Conservation (phyloP, 495 filamentous ascomycete genomes). For the Choiromyces venosus region DNA sequence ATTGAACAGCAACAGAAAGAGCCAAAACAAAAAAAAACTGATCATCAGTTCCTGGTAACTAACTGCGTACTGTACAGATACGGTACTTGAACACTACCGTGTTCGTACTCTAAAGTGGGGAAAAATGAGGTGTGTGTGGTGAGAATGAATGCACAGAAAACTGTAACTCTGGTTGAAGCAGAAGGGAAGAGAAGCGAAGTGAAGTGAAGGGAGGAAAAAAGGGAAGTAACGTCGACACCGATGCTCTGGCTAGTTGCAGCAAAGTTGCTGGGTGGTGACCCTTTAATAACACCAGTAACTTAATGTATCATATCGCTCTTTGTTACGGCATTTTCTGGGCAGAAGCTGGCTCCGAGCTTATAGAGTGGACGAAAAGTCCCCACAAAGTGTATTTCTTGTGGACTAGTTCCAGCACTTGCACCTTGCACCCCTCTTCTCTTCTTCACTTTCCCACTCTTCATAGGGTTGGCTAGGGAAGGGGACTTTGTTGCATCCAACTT, state of each 20-base stretch:
- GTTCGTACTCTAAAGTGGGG: background rate
- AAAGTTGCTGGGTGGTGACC: background rate
- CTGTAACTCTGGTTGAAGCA: background rate
- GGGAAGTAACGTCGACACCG: background rate
- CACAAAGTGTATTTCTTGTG: background rate
- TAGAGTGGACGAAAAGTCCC: background rate
- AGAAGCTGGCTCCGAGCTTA: background rate
- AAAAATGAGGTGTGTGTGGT: background rate
- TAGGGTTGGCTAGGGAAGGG: background rate
- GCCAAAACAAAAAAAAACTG: background rate
- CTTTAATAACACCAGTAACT: background rate
- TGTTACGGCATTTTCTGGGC: background rate
- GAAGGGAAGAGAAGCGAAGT: background rate
- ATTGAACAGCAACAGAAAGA: background rate
- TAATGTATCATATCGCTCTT: background rate
- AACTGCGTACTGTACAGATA: background rate
- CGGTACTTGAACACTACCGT: background rate
- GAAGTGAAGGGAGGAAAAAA: background rate
- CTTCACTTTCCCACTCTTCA: background rate
- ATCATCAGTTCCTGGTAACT: background rate
- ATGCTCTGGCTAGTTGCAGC: background rate
- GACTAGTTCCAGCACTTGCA: background rate
- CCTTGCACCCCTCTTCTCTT: background rate
- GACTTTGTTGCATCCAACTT: background rate
- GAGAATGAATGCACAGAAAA: background rate